These are phyloP conservation scores for Marchantia polymorpha DNA, from an alignment of 225 moss, liverwort and hornwort species.

Conservation along the genomic window DNA sequence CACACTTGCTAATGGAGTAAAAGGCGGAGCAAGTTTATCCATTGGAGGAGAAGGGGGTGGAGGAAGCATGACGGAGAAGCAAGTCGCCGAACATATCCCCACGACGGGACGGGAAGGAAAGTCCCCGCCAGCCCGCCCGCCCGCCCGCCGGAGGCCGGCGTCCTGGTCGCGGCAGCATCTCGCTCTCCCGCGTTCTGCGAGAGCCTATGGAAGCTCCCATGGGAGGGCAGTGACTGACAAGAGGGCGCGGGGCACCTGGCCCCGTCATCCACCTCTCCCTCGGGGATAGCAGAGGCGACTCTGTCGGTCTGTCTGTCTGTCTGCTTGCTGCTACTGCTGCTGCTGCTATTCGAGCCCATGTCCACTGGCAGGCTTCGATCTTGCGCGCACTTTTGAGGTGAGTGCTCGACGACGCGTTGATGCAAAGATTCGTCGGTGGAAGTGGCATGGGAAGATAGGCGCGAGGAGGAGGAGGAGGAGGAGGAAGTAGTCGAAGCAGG, in stretches of 20 bases:
- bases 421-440: slow-evolving; percentile 3
- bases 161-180: neutral
- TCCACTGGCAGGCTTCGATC: slow-evolving; percentile 14
- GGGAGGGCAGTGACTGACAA: neutral
- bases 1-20: too few species aligned
- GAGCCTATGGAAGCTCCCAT: neutral
- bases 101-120: too few species aligned
- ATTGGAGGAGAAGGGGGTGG: too few species aligned
- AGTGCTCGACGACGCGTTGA: slow-evolving; percentile 1
- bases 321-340: neutral
- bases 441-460: neutral
- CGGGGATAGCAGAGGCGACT: neutral
- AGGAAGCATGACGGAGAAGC: too few species aligned
- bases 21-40: too few species aligned
- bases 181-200: neutral
- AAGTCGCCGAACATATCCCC: too few species aligned
- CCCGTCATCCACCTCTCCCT: slow-evolving; percentile 2
- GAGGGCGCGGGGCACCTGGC: neutral
- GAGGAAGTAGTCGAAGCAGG: neutral
- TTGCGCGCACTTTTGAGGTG: neutral
- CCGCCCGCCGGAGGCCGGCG: neutral
- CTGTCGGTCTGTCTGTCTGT: neutral
- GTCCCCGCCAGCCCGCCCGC: too few species aligned
- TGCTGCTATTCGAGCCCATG: slow-evolving; percentile 1
- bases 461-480: neutral